Percentiles rank a stretch among this genome's conserved stretches.
These are phyloP conservation scores for Trichosanthes truncata DNA, from an alignment of 306 rosid species.

Conservation along the genomic window DNA sequence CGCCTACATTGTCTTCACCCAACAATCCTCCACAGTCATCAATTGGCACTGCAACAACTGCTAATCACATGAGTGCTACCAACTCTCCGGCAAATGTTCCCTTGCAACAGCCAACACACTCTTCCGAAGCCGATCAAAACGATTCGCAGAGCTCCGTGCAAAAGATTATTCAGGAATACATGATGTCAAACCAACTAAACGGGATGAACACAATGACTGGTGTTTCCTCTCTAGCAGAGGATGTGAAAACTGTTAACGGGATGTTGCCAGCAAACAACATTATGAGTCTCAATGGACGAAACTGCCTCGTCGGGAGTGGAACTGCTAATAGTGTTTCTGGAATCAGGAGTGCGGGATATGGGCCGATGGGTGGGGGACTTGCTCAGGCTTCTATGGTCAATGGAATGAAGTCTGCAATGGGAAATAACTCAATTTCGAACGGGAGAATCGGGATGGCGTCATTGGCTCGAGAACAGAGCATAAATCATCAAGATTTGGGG, in stretches of 20 bases:
- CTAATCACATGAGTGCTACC: constrained; percentile 59
- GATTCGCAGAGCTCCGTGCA: constrained; percentile 85
- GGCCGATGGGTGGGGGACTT: constrained; percentile 39
- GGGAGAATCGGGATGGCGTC: constrained; percentile 81
- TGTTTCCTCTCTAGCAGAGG: constrained; percentile 54
- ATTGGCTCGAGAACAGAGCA: constrained; percentile 63
- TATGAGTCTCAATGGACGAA: constrained; percentile 2
- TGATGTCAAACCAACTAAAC: constrained; percentile 58
- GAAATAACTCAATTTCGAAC: constrained; percentile 61
- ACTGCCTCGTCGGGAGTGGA: constrained; percentile 28
- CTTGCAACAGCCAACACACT: constrained; percentile 67
- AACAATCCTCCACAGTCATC: constrained; percentile 72
- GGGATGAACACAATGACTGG: constrained; percentile 44
- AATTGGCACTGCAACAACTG: constrained; percentile 42
- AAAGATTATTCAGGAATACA: constrained; percentile 66
- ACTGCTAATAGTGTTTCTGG: constrained; percentile 10
- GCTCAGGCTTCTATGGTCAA: constrained; percentile 58
- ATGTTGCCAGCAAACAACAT: constrained; percentile 30
- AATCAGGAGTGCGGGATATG: background rate
- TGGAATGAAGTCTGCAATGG: constrained; percentile 65
- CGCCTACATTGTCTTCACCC: constrained; percentile 65
- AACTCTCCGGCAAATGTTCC: constrained; percentile 66
- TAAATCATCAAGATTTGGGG: constrained; percentile 61
- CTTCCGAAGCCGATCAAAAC: constrained; percentile 63
- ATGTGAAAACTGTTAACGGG: constrained; percentile 41